phyloP scores from a whole-genome alignment of 2,329 filamentous ascomycete genomes.

The Scedosporium boydii region DNA sequence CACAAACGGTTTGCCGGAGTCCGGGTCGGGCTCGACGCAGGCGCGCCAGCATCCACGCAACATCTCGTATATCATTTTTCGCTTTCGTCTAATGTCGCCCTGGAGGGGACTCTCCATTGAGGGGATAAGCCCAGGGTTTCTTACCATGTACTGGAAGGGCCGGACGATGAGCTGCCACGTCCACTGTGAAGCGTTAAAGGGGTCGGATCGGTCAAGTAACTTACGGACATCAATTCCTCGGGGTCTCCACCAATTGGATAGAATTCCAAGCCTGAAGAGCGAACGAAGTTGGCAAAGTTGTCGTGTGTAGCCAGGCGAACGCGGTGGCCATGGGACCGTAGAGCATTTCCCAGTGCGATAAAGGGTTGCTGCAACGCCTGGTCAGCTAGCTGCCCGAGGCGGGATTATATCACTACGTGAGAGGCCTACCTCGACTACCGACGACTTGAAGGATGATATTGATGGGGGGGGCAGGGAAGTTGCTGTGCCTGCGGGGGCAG shows the following conservation, averaged over 20 bases:
- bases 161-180: background rate
- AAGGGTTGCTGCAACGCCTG: too few species aligned
- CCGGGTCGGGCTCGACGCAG: background rate
- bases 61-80: constrained; percentile 16
- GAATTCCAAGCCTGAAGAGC: constrained; percentile 44
- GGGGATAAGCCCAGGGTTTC: constrained; percentile 19
- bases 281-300: too few species aligned
- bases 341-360: too few species aligned
- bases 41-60: constrained; percentile 15
- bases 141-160: constrained; percentile 16
- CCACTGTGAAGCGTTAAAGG: background rate
- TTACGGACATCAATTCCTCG: constrained; percentile 23
- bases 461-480: too few species aligned
- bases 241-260: constrained; percentile 46
- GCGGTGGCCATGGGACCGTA: too few species aligned
- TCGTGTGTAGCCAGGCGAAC: too few species aligned
- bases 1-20: constrained; percentile 27
- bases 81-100: constrained; percentile 18
- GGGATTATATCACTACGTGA: too few species aligned
- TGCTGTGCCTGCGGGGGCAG: too few species aligned
- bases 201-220: background rate
- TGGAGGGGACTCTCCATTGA: constrained; percentile 15
- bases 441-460: too few species aligned
- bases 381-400: too few species aligned
- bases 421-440: too few species aligned